Evolutionary conservation across 305 asterid species (phyloP), one percentile per base, ranked within the genome.

Genomic region (Vinca major): DNA sequence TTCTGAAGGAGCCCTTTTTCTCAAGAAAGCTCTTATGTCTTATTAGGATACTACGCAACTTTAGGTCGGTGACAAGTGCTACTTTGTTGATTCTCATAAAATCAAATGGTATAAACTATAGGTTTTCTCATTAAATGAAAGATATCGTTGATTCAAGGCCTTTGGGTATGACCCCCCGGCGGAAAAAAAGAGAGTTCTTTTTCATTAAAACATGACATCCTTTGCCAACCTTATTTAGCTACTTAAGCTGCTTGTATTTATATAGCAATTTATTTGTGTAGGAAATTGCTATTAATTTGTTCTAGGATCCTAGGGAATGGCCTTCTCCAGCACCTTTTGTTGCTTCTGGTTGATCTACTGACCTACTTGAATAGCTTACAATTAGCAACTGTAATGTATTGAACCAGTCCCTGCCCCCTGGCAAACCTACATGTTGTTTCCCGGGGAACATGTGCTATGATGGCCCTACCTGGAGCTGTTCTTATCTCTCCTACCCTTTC

Each of bases 21-120:
- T 89, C 99, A 55, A 85, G 80, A 79, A 94, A 94, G 86, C 82
- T 94, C 74, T 80, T 84, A 68, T 81, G 78, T 73, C 97, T 94
- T 69, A 84, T 91, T 74, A 84, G 79, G 69, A 73, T 94, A 74
- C 86, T 94, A 64, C 77, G 94, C 74, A 78, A 60, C 79, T 85
- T 85, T 71, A 89, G 98, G 99, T 94, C 71, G 66, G 91, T 78
- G 16, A 57, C 14, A 53, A 50, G 49, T 73, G 40, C 39, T 33
- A 11, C 7, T 17, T 13, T 39, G 47, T 60, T 26, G 16, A 26
- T 8, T 21, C 5, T 51, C 16, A 41, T 62, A 45, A 7, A 57
- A 61, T 6, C 49, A 43, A 40, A 26, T 54, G 61, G 58, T 33
- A 21, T 61, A 47, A 64, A 65, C 3, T 71, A 21, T 33, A 49